A percentile compares a stretch with the other conserved stretches of the same genome.
These are phyloP conservation scores for Chytridiales sp. DNA, from an alignment of 371 early-diverging fungal genomes.

Conservation along the genomic window DNA sequence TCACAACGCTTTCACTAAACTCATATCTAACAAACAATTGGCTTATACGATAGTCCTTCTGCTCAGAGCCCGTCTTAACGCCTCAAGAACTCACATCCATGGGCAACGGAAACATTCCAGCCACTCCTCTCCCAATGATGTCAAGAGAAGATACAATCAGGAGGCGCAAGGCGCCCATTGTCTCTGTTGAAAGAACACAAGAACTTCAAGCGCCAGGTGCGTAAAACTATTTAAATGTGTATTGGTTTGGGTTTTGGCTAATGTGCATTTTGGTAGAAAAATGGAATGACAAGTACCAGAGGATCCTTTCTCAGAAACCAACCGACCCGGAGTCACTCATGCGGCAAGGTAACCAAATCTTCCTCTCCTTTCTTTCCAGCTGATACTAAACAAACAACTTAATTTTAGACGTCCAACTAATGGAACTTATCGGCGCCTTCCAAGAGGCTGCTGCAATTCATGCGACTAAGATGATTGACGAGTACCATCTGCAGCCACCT, in stretches of 20 bases:
- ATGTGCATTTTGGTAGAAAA: constrained; percentile 14
- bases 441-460: constrained; percentile 40
- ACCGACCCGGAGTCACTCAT: constrained; percentile 32
- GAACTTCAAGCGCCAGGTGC: no score
- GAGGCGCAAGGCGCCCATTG: constrained; percentile 5
- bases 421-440: constrained; percentile 49
- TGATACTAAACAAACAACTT: background rate
- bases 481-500: constrained; percentile 37
- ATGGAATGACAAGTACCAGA: constrained; percentile 51
- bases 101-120: constrained; percentile 25
- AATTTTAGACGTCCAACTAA: constrained; percentile 37
- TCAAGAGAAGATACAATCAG: constrained; percentile 2
- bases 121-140: constrained; percentile 2
- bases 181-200: no score
- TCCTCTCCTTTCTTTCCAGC: background rate
- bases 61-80: constrained; percentile 50
- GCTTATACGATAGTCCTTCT: constrained; percentile 37
- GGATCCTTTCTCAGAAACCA: constrained; percentile 22
- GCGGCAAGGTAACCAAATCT: constrained; percentile 27
- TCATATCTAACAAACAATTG: constrained; percentile 1
- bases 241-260: background rate
- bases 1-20: background rate
- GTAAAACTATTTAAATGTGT: background rate
- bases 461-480: constrained; percentile 47
- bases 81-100: constrained; percentile 46